Conservation (phyloP, 192 early-diverging fungal species). For the Dimargaris cristalligena region DNA sequence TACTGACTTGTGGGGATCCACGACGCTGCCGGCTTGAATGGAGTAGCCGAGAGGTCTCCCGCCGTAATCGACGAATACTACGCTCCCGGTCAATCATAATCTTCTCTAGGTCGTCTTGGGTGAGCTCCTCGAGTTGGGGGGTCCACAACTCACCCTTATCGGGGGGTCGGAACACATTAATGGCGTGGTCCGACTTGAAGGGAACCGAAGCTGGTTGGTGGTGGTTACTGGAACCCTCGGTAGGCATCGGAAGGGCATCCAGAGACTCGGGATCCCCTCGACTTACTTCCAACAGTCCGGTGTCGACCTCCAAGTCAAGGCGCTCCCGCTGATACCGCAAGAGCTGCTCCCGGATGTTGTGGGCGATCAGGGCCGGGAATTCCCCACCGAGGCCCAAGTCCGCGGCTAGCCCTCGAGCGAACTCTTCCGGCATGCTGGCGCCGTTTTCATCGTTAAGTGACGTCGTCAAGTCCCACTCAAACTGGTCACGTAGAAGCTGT, state of each 20-base stretch:
- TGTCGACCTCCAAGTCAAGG: slow-evolving; percentile 18
- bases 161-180: slow-evolving; percentile 21
- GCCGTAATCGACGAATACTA: slow-evolving; percentile 21
- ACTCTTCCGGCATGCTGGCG: slow-evolving; percentile 44
- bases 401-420: slow-evolving; percentile 40
- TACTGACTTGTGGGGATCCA: neutral
- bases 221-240: slow-evolving; percentile 22
- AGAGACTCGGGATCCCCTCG: neutral
- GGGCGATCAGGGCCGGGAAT: slow-evolving; percentile 57
- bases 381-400: slow-evolving; percentile 69
- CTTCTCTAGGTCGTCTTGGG: slow-evolving; percentile 42
- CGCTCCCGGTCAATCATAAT: slow-evolving; percentile 35
- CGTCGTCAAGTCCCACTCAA: slow-evolving; percentile 68
- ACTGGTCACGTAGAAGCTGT: slow-evolving; percentile 50
- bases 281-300: neutral
- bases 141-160: slow-evolving; percentile 34
- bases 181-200: slow-evolving; percentile 11
- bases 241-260: neutral
- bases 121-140: slow-evolving; percentile 34
- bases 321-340: slow-evolving; percentile 35
- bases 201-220: slow-evolving; percentile 19
- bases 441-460: slow-evolving; percentile 19
- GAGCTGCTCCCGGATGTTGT: slow-evolving; percentile 59
- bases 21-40: slow-evolving; percentile 2
- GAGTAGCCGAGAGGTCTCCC: slow-evolving; percentile 6